Evolutionary conservation across 139 green algal genomes (phyloP).

Genomic region (Volvox africanus): DNA sequence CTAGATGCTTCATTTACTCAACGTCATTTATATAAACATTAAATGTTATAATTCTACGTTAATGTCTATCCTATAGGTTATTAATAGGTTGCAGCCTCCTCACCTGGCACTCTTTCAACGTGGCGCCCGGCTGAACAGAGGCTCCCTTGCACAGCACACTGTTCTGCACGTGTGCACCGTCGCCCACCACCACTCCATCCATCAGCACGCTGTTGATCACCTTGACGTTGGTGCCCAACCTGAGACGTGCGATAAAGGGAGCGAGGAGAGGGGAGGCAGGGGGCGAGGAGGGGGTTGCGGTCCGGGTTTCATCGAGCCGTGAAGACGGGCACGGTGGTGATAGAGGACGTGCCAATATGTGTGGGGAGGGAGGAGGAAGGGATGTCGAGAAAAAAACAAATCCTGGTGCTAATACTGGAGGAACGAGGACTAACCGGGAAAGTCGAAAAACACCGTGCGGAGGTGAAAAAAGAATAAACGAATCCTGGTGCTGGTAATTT

Average conservation of each 20-base stretch:
- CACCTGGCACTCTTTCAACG: slow-evolving; percentile 84
- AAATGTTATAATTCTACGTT: no score
- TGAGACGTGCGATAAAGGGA: slow-evolving; percentile 16
- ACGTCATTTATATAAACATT: no score
- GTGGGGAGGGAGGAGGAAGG: neutral
- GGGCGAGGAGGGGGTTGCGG: no score
- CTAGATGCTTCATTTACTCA: no score
- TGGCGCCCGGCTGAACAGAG: slow-evolving; percentile 62
- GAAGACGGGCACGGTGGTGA: neutral
- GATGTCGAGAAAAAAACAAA: neutral
- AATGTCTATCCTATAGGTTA: no score
- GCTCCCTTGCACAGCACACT: slow-evolving; percentile 76
- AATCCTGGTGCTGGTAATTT: no score
- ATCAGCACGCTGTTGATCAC: slow-evolving; percentile 88
- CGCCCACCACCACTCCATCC: slow-evolving; percentile 76
- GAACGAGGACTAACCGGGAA: no score
- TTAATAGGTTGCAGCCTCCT: no score
- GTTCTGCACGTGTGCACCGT: slow-evolving; percentile 85
- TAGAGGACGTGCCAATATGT: neutral
- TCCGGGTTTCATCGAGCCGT: neutral
- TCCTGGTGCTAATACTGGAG: no score
- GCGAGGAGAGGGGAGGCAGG: neutral
- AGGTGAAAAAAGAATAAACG: no score
- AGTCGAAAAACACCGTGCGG: no score
- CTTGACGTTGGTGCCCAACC: slow-evolving; percentile 83